Evolutionary conservation across 2,329 filamentous ascomycete genomes (phyloP).

Genomic region (Penicillium crustosum): DNA sequence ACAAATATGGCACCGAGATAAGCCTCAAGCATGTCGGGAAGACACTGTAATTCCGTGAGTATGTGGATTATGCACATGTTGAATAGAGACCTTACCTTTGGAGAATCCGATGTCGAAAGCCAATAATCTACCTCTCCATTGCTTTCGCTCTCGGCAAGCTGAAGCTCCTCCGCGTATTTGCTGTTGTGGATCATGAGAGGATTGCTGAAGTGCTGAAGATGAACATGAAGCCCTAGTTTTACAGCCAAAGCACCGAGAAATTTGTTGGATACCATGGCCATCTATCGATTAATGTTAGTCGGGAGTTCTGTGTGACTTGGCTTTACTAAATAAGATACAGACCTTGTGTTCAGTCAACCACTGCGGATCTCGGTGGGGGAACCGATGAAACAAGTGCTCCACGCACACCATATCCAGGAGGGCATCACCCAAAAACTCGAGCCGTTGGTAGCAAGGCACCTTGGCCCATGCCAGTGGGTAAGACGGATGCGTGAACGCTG

Average conservation of each 20-base stretch:
- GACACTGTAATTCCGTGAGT: slow-evolving; percentile 41
- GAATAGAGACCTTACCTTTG: slow-evolving; percentile 36
- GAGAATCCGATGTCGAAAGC: slow-evolving; percentile 42
- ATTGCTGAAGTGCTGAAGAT: slow-evolving; percentile 57
- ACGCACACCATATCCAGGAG: slow-evolving; percentile 84
- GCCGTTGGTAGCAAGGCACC: slow-evolving; percentile 84
- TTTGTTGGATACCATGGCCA: slow-evolving; percentile 98
- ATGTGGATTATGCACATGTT: neutral
- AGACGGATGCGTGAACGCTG: slow-evolving; percentile 85
- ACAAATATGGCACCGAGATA: slow-evolving; percentile 90
- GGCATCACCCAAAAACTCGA: slow-evolving; percentile 90
- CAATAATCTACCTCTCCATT: slow-evolving; percentile 44
- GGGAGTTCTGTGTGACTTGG: too few species aligned
- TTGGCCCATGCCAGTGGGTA: slow-evolving; percentile 71
- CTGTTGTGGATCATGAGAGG: slow-evolving; percentile 47
- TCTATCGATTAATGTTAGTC: slow-evolving; percentile 45
- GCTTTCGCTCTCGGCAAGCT: slow-evolving; percentile 33
- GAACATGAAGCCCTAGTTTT: slow-evolving; percentile 71
- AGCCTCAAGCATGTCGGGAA: slow-evolving; percentile 86
- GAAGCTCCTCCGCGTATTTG: slow-evolving; percentile 47
- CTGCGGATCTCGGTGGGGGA: slow-evolving; percentile 80
- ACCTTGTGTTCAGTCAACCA: slow-evolving; percentile 96
- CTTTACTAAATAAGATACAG: slow-evolving; percentile 7
- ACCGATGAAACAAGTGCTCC: slow-evolving; percentile 74
- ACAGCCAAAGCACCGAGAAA: slow-evolving; percentile 84